phyloP scores from a whole-genome alignment of 441 rosid genomes.

The California macrophylla region DNA sequence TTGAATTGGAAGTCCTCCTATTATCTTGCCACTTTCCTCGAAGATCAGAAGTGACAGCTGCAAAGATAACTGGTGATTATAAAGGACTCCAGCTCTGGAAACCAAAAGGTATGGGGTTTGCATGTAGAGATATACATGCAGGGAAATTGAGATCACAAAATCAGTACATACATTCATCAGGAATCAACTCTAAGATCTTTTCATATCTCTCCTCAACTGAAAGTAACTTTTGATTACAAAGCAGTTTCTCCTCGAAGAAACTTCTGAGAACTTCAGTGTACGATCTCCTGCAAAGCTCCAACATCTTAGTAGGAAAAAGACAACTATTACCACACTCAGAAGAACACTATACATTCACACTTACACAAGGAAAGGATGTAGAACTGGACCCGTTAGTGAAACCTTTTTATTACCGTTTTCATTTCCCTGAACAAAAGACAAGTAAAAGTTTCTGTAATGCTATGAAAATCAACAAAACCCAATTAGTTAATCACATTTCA shows the following conservation, averaged over 20 bases:
- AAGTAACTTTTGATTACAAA: conserved; percentile 50
- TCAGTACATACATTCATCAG: conserved; percentile 50
- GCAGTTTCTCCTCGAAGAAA: conserved; percentile 65
- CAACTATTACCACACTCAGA: conserved; percentile 1
- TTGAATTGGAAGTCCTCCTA: conserved; percentile 44
- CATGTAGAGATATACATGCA: not conserved
- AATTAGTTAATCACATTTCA: not conserved
- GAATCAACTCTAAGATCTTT: conserved; percentile 79
- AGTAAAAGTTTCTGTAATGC: conserved; percentile 7
- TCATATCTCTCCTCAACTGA: conserved; percentile 72
- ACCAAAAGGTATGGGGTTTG: not conserved
- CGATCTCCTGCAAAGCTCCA: conserved; percentile 56
- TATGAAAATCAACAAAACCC: not conserved
- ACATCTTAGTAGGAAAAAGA: conserved; percentile 17
- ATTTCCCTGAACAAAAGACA: conserved; percentile 50
- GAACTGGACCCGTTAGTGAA: conserved; percentile 51
- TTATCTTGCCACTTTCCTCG: conserved; percentile 72
- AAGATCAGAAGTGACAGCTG: conserved; percentile 75
- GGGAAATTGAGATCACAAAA: not conserved
- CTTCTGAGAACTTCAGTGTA: conserved; percentile 62
- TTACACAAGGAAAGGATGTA: conserved; percentile 88
- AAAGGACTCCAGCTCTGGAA: conserved; percentile 9
- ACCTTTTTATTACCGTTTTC: conserved; percentile 67
- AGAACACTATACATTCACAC: conserved; percentile 29
- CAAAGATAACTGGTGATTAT: conserved; percentile 8